Percentiles rank a stretch among this genome's conserved stretches.
phyloP scores from a whole-genome alignment of 768 basidiomycete genomes.

The Trametes cinnabarina region DNA sequence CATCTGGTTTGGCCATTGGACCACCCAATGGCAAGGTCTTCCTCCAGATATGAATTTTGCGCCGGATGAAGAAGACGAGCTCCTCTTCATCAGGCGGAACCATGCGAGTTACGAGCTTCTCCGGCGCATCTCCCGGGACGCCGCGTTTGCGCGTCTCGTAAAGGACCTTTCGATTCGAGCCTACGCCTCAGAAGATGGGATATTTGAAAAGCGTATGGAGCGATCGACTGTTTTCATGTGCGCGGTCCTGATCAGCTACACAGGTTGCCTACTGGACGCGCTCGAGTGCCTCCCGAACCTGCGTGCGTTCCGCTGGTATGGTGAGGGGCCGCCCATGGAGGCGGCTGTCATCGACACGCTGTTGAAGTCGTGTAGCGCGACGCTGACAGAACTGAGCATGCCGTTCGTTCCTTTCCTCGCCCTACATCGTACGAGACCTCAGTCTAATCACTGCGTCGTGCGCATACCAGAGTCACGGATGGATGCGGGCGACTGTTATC shows the following conservation, averaged over 20 bases:
- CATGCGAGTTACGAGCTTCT: not conserved
- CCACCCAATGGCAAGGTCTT: not conserved
- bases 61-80: not conserved
- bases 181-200: not conserved
- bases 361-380: not conserved
- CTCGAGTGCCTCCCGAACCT: not conserved
- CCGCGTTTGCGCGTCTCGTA: not conserved
- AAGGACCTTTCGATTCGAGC: not conserved
- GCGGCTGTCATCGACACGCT: not conserved
- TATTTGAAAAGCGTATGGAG: not conserved
- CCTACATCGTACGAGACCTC: not conserved
- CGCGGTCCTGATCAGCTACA: no score
- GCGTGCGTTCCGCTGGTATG: not conserved
- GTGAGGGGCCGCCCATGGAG: not conserved
- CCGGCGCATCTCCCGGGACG: not conserved
- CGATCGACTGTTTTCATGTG: no score
- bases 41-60: no score
- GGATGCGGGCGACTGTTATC: not conserved
- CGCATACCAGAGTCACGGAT: not conserved
- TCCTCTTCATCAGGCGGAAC: not conserved
- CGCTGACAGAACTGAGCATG: not conserved
- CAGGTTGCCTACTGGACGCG: not conserved
- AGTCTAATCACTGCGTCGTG: no score
- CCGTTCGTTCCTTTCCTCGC: not conserved
- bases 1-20: not conserved